These are phyloP conservation scores for Epichloe uncinata DNA, from an alignment of 2,329 filamentous ascomycete genomes.

Conservation along the genomic window DNA sequence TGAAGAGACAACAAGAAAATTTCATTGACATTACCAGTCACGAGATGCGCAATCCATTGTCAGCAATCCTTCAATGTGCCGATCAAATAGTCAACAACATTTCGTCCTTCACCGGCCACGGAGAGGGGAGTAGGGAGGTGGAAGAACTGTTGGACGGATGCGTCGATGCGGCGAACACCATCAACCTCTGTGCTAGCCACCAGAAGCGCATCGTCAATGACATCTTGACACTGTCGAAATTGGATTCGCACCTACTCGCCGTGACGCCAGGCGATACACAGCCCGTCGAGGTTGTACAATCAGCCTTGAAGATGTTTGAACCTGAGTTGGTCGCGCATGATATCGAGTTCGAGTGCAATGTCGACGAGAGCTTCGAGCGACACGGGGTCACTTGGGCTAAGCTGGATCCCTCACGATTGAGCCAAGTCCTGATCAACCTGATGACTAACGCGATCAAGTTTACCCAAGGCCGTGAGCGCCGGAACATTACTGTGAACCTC, in stretches of 20 bases:
- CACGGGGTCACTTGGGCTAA: constrained; percentile 58
- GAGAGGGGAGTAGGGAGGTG: constrained; percentile 28
- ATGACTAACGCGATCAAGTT: constrained; percentile 57
- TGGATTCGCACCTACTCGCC: constrained; percentile 56
- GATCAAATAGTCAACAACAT: constrained; percentile 53
- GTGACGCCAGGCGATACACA: constrained; percentile 60
- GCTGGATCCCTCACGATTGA: constrained; percentile 60
- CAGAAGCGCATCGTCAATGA: constrained; percentile 62
- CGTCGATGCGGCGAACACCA: constrained; percentile 69
- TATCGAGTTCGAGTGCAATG: constrained; percentile 55
- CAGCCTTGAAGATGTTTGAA: constrained; percentile 68
- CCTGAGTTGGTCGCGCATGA: constrained; percentile 58
- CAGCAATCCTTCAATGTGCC: constrained; percentile 61
- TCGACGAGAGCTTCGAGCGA: constrained; percentile 53
- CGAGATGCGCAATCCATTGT: constrained; percentile 65
- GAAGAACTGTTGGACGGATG: constrained; percentile 38
- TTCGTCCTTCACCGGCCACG: constrained; percentile 24
- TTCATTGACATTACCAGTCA: constrained; percentile 65
- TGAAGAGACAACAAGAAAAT: constrained; percentile 60
- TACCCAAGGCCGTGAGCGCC: constrained; percentile 44
- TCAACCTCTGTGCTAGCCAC: constrained; percentile 66
- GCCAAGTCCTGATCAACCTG: constrained; percentile 66
- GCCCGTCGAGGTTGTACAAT: constrained; percentile 52
- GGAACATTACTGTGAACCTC: constrained; percentile 50
- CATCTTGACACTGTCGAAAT: constrained; percentile 52